Evolutionary conservation across 2,329 filamentous ascomycete species (phyloP), one percentile per base, ranked within the genome.

Genomic region (Beauveria medogensis): DNA sequence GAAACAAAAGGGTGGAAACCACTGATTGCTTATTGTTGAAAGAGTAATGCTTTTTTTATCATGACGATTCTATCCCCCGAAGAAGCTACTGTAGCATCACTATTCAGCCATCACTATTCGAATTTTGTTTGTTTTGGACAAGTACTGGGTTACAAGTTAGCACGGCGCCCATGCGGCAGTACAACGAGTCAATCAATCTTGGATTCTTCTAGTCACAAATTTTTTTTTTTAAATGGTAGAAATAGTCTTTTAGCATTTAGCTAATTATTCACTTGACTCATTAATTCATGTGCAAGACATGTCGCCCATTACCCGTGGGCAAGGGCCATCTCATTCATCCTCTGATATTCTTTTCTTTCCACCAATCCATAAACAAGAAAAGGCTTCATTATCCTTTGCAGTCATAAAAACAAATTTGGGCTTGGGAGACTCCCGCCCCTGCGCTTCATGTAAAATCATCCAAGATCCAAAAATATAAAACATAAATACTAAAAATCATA

Each of bases 261-360:
- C 56, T 59, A 59, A 43, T 37, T 59, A 59, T 59, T 59, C 44
- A 59, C 48, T 51, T 52, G 46, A 46, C 46, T 59, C 56, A 59
- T 59, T 59, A 59, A 52, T 44, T 59, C 56, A 59, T 59, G 48
- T 59, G 37, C 56, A 52, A 44, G 47, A 59, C 48, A 59, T 52
- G 56, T 16, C 37, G 16, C 37, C 22, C 37, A 26, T 44, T n/a
- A 18, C 56, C 48, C 40, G 48, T 59, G 18, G 56, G 56, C 47
- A 50, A 52, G 40, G 48, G 47, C 56, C 18, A 51, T 51, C 55
- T 47, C 34, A 50, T 40, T 30, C 55, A 51, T 50, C 55, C 46
- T 43, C 55, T 59, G 34, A 43, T 24, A 34, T 30, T 30, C 47
- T 24, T 18, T 24, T 50, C n/a, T 34, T 7, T 46, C 34, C 56